Conservation (phyloP, 495 filamentous ascomycete species). For the Lentithecium fluviatile region DNA sequence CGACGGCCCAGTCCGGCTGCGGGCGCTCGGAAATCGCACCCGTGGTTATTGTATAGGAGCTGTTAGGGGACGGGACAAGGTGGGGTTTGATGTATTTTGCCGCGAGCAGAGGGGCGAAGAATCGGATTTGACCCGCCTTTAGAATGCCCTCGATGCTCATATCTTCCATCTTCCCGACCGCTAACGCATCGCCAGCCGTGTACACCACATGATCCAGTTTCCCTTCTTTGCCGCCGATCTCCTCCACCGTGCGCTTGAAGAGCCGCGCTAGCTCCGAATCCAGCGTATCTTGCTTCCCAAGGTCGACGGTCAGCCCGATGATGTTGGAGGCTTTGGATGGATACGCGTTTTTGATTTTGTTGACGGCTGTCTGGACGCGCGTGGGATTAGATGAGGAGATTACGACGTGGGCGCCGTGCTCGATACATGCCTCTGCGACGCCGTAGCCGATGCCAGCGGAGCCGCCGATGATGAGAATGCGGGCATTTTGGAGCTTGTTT, state of each 20-base stretch:
- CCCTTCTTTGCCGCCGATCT: neutral
- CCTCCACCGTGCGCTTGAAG: slow-evolving; percentile 31
- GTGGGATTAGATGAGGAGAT: slow-evolving; percentile 41
- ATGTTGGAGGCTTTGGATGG: slow-evolving; percentile 32
- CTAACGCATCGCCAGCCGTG: slow-evolving; percentile 42
- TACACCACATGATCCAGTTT: slow-evolving; percentile 43
- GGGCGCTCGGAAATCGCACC: slow-evolving; percentile 38
- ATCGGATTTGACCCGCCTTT: slow-evolving; percentile 40
- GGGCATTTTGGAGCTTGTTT: slow-evolving; percentile 22
- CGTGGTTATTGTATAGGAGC: slow-evolving; percentile 39
- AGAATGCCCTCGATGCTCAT: slow-evolving; percentile 24
- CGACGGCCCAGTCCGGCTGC: slow-evolving; percentile 28
- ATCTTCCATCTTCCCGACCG: slow-evolving; percentile 19
- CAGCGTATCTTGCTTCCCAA: slow-evolving; percentile 34
- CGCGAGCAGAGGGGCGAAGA: slow-evolving; percentile 39
- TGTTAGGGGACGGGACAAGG: slow-evolving; percentile 22
- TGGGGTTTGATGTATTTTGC: slow-evolving; percentile 35
- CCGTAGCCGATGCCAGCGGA: slow-evolving; percentile 40
- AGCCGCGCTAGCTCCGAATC: slow-evolving; percentile 36
- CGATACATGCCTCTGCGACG: slow-evolving; percentile 44
- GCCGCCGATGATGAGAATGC: slow-evolving; percentile 38
- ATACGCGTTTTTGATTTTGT: slow-evolving; percentile 33
- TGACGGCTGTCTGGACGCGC: slow-evolving; percentile 35
- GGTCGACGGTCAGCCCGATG: slow-evolving; percentile 34
- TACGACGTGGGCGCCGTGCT: slow-evolving; percentile 35